Evolutionary conservation across 345 rosid species (phyloP), one percentile per base, ranked within the genome.

Genomic region (Sonneratia alba): DNA sequence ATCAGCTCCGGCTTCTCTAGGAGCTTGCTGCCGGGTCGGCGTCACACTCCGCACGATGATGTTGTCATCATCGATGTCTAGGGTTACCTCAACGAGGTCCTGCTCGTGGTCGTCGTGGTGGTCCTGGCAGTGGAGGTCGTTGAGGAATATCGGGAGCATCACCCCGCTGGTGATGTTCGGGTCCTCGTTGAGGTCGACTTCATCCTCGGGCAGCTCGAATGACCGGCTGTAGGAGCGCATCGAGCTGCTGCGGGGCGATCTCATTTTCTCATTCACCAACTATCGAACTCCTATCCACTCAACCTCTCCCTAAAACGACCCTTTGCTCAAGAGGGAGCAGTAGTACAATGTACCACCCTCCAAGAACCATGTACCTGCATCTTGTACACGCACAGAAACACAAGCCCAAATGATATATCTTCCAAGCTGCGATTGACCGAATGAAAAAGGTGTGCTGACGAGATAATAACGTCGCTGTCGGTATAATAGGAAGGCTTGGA

Each of bases 71-170:
- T 80, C 91, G 18, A 94, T 82, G 86, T 91, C 96, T 0, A 91
- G 79, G 22, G 97, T 94, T 65, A 94, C 86, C 79, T 91, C 96
- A 0, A 91, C 98, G 2, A 90, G 79, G 74, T 89, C 79, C 48
- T 79, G 79, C 77, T 75, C 73, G 71, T 83, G 42, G 4, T n/a
- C 34, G 64, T 21, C 38, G 24, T 53, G 48, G n/a, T 47, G 72
- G 57, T 48, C 0, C 34, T 27, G 63, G 71, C 36, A 36, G 61
- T 77, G 75, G 65, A 89, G 80, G 69, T 82, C 93, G 70, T 84
- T 84, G 71, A 94, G 91, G 73, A 91, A 91, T 48, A 79, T 70
- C 55, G 92, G 97, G 84, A 94, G 80, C 96, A 91, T 94, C 90
- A 89, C 87, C 70, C 93, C 93, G 21, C 89, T 91, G 76, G 9